phyloP scores from a whole-genome alignment of 495 filamentous ascomycete species.

The Annulohypoxylon bovei region DNA sequence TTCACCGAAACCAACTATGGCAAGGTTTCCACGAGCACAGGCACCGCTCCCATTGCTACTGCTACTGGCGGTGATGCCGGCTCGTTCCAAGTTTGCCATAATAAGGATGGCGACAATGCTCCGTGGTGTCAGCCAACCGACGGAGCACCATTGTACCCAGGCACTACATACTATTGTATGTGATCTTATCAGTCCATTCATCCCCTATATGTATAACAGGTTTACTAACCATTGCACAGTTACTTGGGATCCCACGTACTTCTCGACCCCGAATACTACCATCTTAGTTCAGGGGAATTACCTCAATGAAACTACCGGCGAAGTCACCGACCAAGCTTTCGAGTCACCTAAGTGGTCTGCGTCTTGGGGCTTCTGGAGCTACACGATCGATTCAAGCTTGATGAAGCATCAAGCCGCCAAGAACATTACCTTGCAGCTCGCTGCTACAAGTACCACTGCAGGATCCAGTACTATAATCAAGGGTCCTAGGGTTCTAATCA shows the following conservation, averaged over 20 bases:
- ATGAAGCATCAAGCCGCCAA: conserved; percentile 43
- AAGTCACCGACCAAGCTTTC: conserved; percentile 49
- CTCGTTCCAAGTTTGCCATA: conserved; percentile 51
- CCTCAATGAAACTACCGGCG: conserved; percentile 45
- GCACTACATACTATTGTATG: conserved; percentile 53
- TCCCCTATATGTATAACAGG: neutral
- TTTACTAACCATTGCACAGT: conserved; percentile 44
- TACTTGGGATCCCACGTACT: conserved; percentile 58
- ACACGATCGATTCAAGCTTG: conserved; percentile 43
- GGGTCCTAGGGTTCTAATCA: conserved; percentile 49
- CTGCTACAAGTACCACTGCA: conserved; percentile 35
- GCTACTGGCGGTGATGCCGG: conserved; percentile 46
- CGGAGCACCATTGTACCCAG: conserved; percentile 46
- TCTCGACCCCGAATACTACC: conserved; percentile 48
- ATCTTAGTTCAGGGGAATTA: conserved; percentile 51
- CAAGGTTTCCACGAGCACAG: conserved; percentile 45
- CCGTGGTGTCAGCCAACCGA: conserved; percentile 55
- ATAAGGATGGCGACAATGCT: conserved; percentile 48
- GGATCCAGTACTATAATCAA: conserved; percentile 28
- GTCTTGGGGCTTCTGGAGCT: conserved; percentile 55
- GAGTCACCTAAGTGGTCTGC: conserved; percentile 45
- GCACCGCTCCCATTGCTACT: conserved; percentile 41
- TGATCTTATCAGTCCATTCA: neutral
- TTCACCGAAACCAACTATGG: conserved; percentile 49
- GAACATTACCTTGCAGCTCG: conserved; percentile 56